Percentiles rank a stretch among this genome's conserved stretches.
Evolutionary conservation across 2,329 filamentous ascomycete genomes (phyloP).

Genomic region (Botrytis aclada): DNA sequence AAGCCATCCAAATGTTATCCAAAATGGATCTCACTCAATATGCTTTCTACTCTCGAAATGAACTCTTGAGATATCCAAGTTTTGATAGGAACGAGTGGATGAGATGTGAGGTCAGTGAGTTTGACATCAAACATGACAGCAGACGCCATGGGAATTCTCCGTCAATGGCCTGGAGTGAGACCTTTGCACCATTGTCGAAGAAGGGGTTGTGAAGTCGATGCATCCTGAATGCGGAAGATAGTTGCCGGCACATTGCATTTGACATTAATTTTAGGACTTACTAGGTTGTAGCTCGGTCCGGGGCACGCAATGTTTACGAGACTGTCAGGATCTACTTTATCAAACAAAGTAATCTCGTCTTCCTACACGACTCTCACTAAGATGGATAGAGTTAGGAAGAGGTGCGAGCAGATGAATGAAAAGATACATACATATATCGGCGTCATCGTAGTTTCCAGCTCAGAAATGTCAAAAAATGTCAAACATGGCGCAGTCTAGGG

Average conservation of each 20-base stretch:
- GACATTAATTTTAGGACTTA: background rate
- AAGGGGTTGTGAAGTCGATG: background rate
- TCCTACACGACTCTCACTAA: background rate
- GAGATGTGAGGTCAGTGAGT: background rate
- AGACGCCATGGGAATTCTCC: conserved; percentile 14
- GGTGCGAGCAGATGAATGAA: background rate
- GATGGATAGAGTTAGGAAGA: background rate
- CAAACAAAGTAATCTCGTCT: background rate
- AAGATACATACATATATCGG: background rate
- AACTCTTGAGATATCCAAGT: background rate
- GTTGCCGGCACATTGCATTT: conserved; percentile 14
- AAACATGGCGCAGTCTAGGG: conserved; percentile 16
- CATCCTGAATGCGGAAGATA: background rate
- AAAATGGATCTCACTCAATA: background rate
- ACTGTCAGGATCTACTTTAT: background rate
- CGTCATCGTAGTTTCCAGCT: background rate
- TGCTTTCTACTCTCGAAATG: background rate
- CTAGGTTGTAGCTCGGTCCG: background rate
- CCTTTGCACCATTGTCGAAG: background rate
- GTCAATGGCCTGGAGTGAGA: background rate
- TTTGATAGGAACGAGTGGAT: background rate
- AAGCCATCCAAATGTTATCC: background rate
- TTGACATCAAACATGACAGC: conserved; percentile 10
- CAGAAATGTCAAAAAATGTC: conserved; percentile 13
- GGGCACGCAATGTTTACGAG: background rate